Evolutionary conservation across 257 asterid genomes (phyloP).

Genomic region (Misopates orontium): DNA sequence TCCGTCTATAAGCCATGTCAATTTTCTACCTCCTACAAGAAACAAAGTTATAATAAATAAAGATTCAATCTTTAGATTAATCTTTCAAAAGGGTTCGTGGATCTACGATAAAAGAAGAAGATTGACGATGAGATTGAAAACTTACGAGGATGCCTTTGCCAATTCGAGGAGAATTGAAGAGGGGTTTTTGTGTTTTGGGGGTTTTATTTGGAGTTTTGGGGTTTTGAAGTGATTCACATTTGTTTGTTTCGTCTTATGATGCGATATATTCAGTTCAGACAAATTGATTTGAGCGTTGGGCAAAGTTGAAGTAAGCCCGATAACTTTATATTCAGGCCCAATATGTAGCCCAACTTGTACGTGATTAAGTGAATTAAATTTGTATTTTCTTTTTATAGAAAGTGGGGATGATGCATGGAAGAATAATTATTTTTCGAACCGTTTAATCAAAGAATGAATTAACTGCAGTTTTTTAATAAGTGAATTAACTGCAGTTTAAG

Average conservation of each 20-base stretch:
- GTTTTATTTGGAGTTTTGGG: too few species aligned
- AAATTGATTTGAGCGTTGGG: too few species aligned
- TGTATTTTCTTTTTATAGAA: too few species aligned
- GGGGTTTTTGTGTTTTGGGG: neutral
- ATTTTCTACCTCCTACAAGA: constrained; percentile 24
- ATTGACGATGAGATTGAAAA: neutral
- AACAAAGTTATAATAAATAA: neutral
- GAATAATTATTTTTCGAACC: too few species aligned
- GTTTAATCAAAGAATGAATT: too few species aligned
- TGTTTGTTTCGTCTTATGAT: too few species aligned
- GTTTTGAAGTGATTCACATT: neutral
- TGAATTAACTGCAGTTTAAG: too few species aligned
- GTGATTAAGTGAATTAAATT: too few species aligned
- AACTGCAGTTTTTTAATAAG: too few species aligned
- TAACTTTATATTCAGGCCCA: neutral
- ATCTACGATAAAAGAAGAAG: neutral
- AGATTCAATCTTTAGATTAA: neutral
- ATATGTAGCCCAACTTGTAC: too few species aligned
- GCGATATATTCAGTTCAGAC: too few species aligned
- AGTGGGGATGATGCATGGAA: too few species aligned
- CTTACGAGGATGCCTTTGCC: neutral
- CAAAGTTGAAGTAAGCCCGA: neutral
- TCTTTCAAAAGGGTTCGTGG: neutral
- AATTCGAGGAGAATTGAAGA: neutral
- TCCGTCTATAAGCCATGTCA: constrained; percentile 86